Evolutionary conservation across 192 early-diverging fungal genomes (phyloP).

Genomic region (Linnemannia zychae): DNA sequence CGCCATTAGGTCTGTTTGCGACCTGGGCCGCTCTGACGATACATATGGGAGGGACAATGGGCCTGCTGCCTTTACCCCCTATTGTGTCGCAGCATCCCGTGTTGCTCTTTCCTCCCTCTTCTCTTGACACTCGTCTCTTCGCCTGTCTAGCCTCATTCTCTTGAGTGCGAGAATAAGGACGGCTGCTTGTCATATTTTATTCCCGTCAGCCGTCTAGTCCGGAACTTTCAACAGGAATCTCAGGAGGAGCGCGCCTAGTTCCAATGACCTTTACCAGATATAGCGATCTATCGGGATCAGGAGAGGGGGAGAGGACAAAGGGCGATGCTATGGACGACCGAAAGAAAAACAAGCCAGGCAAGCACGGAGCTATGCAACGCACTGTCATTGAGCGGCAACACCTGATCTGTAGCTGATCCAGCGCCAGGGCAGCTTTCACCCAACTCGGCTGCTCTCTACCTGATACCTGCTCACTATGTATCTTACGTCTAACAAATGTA

Average conservation of each 20-base stretch:
- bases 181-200: background rate
- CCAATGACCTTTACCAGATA: background rate
- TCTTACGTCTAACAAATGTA: background rate
- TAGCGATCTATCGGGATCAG: background rate
- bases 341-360: background rate
- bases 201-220: background rate
- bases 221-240: background rate
- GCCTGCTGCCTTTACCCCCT: conserved; percentile 7
- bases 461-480: background rate
- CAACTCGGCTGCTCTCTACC: background rate
- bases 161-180: background rate
- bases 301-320: too few relatives aligned
- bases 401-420: background rate
- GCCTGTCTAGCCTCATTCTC: background rate
- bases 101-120: background rate
- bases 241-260: background rate
- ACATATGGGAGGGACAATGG: background rate
- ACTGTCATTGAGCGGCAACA: background rate
- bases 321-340: background rate
- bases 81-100: conserved; percentile 7
- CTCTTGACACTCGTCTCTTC: background rate
- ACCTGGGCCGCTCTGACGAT: conserved; percentile 3
- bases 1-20: background rate
- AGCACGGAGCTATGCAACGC: background rate
- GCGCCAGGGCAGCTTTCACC: background rate